These are phyloP conservation scores for Clathrospora elynae DNA, from an alignment of 2,329 filamentous ascomycete genomes.

Conservation along the genomic window DNA sequence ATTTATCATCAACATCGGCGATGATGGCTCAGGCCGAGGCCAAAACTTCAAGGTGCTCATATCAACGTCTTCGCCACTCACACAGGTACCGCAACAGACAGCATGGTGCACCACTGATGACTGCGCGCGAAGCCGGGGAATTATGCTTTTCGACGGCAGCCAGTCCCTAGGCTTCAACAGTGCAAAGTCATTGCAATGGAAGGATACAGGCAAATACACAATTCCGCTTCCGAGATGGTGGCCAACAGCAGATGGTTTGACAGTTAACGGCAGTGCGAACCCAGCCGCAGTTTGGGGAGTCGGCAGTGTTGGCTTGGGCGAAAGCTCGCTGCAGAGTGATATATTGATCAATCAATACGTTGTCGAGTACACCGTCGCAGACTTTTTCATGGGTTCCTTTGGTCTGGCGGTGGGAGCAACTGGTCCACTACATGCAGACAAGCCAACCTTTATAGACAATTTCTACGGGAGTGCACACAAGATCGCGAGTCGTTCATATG, in stretches of 20 bases:
- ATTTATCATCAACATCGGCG: slow-evolving; percentile 49
- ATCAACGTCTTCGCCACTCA: slow-evolving; percentile 37
- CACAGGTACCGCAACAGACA: slow-evolving; percentile 31
- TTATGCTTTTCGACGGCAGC: slow-evolving; percentile 22
- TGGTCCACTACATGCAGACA: slow-evolving; percentile 12
- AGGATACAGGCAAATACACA: slow-evolving; percentile 15
- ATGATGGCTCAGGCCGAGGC: slow-evolving; percentile 29
- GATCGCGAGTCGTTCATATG: slow-evolving; percentile 39
- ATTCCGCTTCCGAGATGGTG: slow-evolving; percentile 30
- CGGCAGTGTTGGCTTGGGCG: slow-evolving; percentile 38
- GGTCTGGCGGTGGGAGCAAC: slow-evolving; percentile 28
- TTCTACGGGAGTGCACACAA: slow-evolving; percentile 10
- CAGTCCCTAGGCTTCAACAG: slow-evolving; percentile 29
- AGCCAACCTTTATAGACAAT: slow-evolving; percentile 29
- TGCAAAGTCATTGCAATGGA: slow-evolving; percentile 22
- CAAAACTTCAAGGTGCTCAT: slow-evolving; percentile 47
- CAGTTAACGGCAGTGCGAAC: slow-evolving; percentile 10
- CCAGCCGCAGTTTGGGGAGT: slow-evolving; percentile 22
- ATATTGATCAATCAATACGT: slow-evolving; percentile 27
- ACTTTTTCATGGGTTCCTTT: slow-evolving; percentile 42
- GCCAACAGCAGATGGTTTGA: slow-evolving; percentile 9
- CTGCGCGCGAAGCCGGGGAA: slow-evolving; percentile 39
- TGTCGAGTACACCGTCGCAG: slow-evolving; percentile 18
- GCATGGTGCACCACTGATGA: slow-evolving; percentile 33
- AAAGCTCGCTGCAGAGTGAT: slow-evolving; percentile 18